These are phyloP conservation scores for Harrya chromipes DNA, from an alignment of 768 basidiomycete genomes.

Conservation along the genomic window DNA sequence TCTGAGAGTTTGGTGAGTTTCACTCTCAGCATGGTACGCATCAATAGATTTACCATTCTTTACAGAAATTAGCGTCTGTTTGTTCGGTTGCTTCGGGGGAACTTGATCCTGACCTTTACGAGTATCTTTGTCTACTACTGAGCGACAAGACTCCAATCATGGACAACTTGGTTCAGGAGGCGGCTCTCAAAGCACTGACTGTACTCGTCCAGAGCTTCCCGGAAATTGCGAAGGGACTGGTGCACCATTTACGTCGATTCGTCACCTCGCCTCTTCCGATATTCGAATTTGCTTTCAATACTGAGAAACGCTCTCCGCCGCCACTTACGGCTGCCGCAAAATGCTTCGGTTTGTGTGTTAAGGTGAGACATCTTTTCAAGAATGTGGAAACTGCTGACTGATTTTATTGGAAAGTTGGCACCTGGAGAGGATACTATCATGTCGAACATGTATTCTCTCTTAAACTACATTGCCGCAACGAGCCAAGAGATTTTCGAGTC, in stretches of 20 bases:
- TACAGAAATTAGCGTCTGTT: slow-evolving; percentile 80
- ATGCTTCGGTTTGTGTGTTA: slow-evolving; percentile 86
- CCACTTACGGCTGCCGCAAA: slow-evolving; percentile 84
- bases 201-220: slow-evolving; percentile 88
- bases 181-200: slow-evolving; percentile 82
- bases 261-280: slow-evolving; percentile 84
- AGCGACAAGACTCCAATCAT: slow-evolving; percentile 79
- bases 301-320: slow-evolving; percentile 70
- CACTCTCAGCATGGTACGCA: neutral
- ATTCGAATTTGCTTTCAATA: slow-evolving; percentile 82
- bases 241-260: slow-evolving; percentile 78
- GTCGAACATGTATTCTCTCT: slow-evolving; percentile 95
- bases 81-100: slow-evolving; percentile 71
- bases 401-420: slow-evolving; percentile 51
- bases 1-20: slow-evolving; percentile 76
- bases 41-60: neutral
- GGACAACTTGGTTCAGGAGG: slow-evolving; percentile 84
- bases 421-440: slow-evolving; percentile 86
- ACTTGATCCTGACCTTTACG: slow-evolving; percentile 66
- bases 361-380: slow-evolving; percentile 40
- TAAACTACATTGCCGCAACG: slow-evolving; percentile 87
- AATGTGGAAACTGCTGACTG: neutral
- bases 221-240: slow-evolving; percentile 69
- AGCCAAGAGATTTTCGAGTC: slow-evolving; percentile 70
- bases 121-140: slow-evolving; percentile 67